Percentiles rank a stretch among this genome's conserved stretches.
phyloP scores from a whole-genome alignment of 352 stramenopile species.

The Phytopythium aichiense region DNA sequence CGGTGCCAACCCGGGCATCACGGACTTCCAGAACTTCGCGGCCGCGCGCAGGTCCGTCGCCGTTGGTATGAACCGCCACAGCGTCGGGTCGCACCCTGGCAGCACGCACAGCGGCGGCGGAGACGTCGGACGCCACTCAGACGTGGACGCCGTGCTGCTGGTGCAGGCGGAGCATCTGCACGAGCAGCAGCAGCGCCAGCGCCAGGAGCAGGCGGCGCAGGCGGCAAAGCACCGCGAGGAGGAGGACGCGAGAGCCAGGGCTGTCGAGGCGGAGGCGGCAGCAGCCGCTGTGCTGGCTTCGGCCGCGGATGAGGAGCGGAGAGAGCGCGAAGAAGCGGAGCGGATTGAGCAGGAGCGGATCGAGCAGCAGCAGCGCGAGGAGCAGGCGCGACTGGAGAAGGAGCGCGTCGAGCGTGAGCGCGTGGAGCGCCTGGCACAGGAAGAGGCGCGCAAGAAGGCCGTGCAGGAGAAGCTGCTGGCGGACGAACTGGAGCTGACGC shows the following conservation, averaged over 20 bases:
- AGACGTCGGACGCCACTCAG: conserved; percentile 29
- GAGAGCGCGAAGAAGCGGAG: conserved; percentile 11
- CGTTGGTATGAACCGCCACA: conserved; percentile 34
- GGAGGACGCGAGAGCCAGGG: conserved; percentile 13
- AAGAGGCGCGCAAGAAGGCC: conserved; percentile 21
- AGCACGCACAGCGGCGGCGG: conserved; percentile 2
- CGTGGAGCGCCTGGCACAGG: conserved; percentile 1
- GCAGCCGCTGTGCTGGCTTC: conserved; percentile 2
- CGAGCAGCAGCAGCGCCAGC: conserved; percentile 20
- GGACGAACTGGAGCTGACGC: conserved; percentile 21
- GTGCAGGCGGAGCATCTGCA: conserved; percentile 21
- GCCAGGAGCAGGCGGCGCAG: conserved; percentile 10
- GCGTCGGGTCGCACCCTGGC: conserved; percentile 18
- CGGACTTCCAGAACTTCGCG: conserved; percentile 82
- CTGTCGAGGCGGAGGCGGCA: conserved; percentile 21
- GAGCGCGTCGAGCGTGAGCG: conserved; percentile 11
- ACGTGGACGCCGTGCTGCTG: conserved; percentile 25
- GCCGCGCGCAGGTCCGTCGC: conserved; percentile 30
- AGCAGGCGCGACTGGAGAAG: conserved; percentile 26
- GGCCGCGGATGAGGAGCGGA: conserved; percentile 3
- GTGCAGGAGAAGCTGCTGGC: conserved; percentile 24
- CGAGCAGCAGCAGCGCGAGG: conserved; percentile 25
- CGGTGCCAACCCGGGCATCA: conserved; percentile 32
- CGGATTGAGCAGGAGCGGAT: conserved; percentile 13
- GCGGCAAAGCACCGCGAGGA: conserved; percentile 14